Base-by-base conservation (phyloP, 2,329 filamentous ascomycete genomes). In the Blastomyces parvus region DNA sequence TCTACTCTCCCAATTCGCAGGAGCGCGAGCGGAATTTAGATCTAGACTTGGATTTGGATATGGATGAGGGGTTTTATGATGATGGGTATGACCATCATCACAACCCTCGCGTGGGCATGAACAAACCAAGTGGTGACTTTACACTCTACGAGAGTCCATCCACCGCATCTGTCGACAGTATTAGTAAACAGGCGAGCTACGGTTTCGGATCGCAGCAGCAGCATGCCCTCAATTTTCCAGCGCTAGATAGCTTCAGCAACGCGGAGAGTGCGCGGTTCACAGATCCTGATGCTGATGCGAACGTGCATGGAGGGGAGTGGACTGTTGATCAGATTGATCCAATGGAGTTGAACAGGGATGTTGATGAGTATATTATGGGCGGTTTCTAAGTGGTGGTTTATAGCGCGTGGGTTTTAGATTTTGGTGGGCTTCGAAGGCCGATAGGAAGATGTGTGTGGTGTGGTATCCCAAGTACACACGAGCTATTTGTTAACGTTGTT, bases 1-100 rank as follows among this genome's bases (percentile, higher is more conserved):
- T 74, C 14, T 74, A 70, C 59, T 70, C 72, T 1, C 71, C 72
- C 2, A 62, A 66, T 25, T 69, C 67, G 1, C 67, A 64, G 44
- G 14, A 56, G 30, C 48, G 13, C 22, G 48, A 52, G 25, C 25
- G 48, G 5, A 30, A 52, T 52, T 52, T 52, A 25, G 48, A 52
- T 30, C 7, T 52, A 11, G 48, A 30, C 17, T 30, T 52, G 48
- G 48, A 52, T 30, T 7, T 52, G 25, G 60, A 67, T 8, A 62
- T 68, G 2, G 71, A 71, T 19, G 70, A 71, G 25, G 68, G 67
- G 13, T 66, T 70, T 33, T 61, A 65, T 22, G 68, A 70, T 22
- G 68, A 70, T 40, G 62, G 64, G 17, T 69, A 68, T 52, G 66
- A 69, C 11, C 62, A 33, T 56, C 3, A 33, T 55, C 22, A 27